phyloP scores from a whole-genome alignment of 1,139 yeast species.

The Meyerozyma smithsonii region DNA sequence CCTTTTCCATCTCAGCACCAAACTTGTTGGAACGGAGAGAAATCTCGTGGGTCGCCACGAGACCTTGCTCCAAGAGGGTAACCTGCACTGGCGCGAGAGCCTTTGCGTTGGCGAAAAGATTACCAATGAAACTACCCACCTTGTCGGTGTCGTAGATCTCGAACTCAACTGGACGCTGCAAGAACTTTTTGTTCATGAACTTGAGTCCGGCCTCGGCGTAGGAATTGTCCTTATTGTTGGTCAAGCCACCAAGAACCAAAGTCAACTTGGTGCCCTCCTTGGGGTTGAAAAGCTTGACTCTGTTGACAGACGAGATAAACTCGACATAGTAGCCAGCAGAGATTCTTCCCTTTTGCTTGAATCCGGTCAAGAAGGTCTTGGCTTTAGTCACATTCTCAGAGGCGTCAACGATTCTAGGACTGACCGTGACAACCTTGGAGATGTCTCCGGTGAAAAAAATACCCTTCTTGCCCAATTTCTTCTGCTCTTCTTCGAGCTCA shows the following conservation, averaged over 20 bases:
- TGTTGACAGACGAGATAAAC: conserved; percentile 59
- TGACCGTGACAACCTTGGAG: conserved; percentile 45
- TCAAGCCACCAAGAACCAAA: conserved; percentile 72
- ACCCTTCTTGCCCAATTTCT: conserved; percentile 52
- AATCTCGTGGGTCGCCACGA: conserved; percentile 59
- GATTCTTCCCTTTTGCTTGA: conserved; percentile 61
- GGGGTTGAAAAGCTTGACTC: conserved; percentile 65
- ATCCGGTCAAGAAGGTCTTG: conserved; percentile 65
- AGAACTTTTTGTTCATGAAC: conserved; percentile 48
- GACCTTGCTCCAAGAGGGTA: conserved; percentile 59
- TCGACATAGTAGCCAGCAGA: conserved; percentile 64
- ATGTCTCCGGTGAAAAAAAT: conserved; percentile 44
- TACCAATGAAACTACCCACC: conserved; percentile 79
- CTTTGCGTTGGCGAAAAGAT: conserved; percentile 51
- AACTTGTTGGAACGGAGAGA: conserved; percentile 58
- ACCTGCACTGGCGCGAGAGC: conserved; percentile 52
- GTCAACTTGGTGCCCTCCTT: conserved; percentile 68
- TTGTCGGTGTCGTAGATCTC: conserved; percentile 70
- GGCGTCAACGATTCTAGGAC: conserved; percentile 70
- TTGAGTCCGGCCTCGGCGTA: conserved; percentile 50
- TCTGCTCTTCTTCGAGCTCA: conserved; percentile 65
- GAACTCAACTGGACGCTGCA: conserved; percentile 71
- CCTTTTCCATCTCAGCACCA: conserved; percentile 49
- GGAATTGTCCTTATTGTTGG: conserved; percentile 41
- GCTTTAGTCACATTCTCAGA: conserved; percentile 72